Evolutionary conservation across 1,139 yeast genomes (phyloP).

Genomic region (Yamadazyma diddensiae): DNA sequence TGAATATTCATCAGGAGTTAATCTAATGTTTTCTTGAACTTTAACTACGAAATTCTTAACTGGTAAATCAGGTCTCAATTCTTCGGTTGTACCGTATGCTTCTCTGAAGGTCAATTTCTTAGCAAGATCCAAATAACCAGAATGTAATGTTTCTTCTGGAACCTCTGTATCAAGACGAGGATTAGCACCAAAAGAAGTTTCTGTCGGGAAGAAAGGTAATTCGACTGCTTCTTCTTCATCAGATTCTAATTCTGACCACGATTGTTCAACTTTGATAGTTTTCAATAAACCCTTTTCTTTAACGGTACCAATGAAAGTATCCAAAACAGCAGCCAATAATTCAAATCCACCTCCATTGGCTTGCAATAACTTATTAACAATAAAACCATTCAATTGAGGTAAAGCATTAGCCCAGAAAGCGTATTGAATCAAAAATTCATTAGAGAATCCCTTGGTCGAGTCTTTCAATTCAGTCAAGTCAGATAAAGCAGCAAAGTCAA

Average conservation of each 20-base stretch:
- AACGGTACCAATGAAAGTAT: conserved; percentile 58
- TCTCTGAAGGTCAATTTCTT: conserved; percentile 78
- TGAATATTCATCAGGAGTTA: conserved; percentile 87
- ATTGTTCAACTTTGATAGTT: conserved; percentile 41
- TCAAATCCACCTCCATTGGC: conserved; percentile 83
- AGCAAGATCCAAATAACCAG: conserved; percentile 54
- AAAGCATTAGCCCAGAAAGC: conserved; percentile 75
- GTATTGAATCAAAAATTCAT: conserved; percentile 70
- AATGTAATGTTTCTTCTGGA: conserved; percentile 34
- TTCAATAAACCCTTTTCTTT: conserved; percentile 48
- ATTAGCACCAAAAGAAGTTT: conserved; percentile 60
- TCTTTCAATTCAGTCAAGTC: conserved; percentile 44
- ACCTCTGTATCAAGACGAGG: conserved; percentile 43
- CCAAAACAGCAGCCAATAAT: conserved; percentile 77
- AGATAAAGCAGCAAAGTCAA: conserved; percentile 63
- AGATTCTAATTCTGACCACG: conserved; percentile 37
- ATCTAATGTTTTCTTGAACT: conserved; percentile 88
- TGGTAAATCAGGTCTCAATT: conserved; percentile 87
- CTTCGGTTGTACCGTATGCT: conserved; percentile 56
- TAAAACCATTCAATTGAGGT: conserved; percentile 61
- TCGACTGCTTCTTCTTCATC: conserved; percentile 23
- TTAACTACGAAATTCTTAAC: conserved; percentile 82
- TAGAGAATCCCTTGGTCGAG: conserved; percentile 75
- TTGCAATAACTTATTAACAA: conserved; percentile 76
- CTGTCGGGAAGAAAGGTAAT: conserved; percentile 53